Conservation (phyloP, 2,329 filamentous ascomycete species). For the Fusarium ambrosium region DNA sequence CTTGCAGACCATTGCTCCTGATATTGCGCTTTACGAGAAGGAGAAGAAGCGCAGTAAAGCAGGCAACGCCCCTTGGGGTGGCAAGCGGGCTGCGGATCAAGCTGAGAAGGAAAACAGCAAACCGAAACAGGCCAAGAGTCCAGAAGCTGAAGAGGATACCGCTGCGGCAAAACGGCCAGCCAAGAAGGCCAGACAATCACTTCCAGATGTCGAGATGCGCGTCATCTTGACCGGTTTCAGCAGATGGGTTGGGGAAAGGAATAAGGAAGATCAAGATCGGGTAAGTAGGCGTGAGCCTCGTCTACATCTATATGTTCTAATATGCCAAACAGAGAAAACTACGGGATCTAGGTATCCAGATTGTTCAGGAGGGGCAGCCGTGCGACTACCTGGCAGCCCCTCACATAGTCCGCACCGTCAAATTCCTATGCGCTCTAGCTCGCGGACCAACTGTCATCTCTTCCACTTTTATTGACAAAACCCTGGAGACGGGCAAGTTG, state of each 20-base stretch:
- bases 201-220: slow-evolving; percentile 76
- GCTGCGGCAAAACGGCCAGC: slow-evolving; percentile 64
- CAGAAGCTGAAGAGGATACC: slow-evolving; percentile 61
- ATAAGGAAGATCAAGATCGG: slow-evolving; percentile 84
- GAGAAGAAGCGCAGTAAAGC: slow-evolving; percentile 83
- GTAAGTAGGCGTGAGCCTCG: slow-evolving; percentile 63
- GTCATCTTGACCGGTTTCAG: slow-evolving; percentile 88
- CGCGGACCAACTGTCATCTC: slow-evolving; percentile 83
- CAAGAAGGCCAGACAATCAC: slow-evolving; percentile 72
- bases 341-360: slow-evolving; percentile 83
- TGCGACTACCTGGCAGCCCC: slow-evolving; percentile 93
- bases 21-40: slow-evolving; percentile 92
- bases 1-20: slow-evolving; percentile 82
- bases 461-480: slow-evolving; percentile 82
- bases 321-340: slow-evolving; percentile 74
- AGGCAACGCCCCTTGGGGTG: slow-evolving; percentile 68
- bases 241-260: slow-evolving; percentile 80
- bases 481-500: slow-evolving; percentile 76
- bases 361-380: slow-evolving; percentile 80
- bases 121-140: slow-evolving; percentile 59
- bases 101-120: slow-evolving; percentile 68
- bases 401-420: slow-evolving; percentile 87
- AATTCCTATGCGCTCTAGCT: slow-evolving; percentile 91
- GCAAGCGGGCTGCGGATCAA: slow-evolving; percentile 71
- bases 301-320: slow-evolving; percentile 33